These are phyloP conservation scores for Picochlorum sp. DNA, from an alignment of 139 green algal species.

Conservation along the genomic window DNA sequence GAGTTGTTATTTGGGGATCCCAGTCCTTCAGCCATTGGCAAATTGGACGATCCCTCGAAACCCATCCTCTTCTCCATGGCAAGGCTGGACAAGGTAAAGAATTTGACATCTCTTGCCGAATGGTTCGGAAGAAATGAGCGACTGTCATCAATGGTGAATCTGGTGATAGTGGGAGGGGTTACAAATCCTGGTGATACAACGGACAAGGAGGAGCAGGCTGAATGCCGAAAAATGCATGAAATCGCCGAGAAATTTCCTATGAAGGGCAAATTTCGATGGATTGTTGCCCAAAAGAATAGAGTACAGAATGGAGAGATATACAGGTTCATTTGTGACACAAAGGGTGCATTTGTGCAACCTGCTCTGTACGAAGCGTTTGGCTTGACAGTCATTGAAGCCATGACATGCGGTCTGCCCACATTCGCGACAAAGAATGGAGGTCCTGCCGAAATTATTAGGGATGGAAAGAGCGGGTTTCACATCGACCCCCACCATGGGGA, in stretches of 20 bases:
- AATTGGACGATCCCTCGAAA: constrained; percentile 49
- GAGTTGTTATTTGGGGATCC: constrained; percentile 55
- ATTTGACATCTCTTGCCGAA: constrained; percentile 65
- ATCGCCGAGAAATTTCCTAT: constrained; percentile 55
- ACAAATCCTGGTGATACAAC: constrained; percentile 44
- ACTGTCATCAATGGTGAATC: constrained; percentile 59
- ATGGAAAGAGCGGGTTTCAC: constrained; percentile 68
- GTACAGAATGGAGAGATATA: constrained; percentile 69
- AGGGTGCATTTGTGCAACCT: constrained; percentile 70
- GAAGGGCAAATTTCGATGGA: constrained; percentile 49
- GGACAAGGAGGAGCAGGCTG: constrained; percentile 59
- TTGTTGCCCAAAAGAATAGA: constrained; percentile 60
- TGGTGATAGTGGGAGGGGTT: constrained; percentile 70
- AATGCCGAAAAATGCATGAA: constrained; percentile 63
- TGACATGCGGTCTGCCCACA: constrained; percentile 64
- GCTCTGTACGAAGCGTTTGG: constrained; percentile 73
- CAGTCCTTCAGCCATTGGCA: constrained; percentile 25
- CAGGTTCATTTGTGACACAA: constrained; percentile 57
- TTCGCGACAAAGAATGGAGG: constrained; percentile 66
- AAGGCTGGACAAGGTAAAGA: constrained; percentile 76
- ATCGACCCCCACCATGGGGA: constrained; percentile 70
- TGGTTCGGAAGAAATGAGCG: constrained; percentile 48
- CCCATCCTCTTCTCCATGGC: constrained; percentile 80
- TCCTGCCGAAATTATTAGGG: constrained; percentile 61
- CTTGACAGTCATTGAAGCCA: constrained; percentile 73